Base-by-base conservation (phyloP, 257 asterid species). In the Petunia secreta region DNA sequence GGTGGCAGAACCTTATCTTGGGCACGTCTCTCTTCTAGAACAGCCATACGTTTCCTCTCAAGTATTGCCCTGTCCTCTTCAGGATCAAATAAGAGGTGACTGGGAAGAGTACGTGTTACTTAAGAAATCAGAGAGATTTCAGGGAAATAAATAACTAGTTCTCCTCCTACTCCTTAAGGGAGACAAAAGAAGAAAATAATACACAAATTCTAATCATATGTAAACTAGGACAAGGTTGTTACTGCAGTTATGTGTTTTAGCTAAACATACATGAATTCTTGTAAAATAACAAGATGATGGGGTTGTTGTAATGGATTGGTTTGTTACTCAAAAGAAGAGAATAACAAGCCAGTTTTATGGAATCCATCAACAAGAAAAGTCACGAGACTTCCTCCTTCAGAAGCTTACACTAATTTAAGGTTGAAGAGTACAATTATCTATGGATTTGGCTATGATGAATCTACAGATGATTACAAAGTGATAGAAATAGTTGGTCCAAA, bases 11-110 rank as follows among this genome's bases (percentile, higher is more conserved):
- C 85, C 85, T 91, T 79, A 85, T 95, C 99, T 84, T 92, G 99
- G 82, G 80, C 83, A 73, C 95, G 92, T 46, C 97, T 91, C 79
- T 92, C 97, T 89, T 92, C 97, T 83, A 85, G 16, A 40, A 95
- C 97, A 86, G 97, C 95, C 76, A 82, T 83, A 63, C 97, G 97
- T 80, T 83, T 95, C 85, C 84, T 88, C 85, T 92, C 99, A 94
- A 95, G 79, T 73, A 91, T 87, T 74, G 93, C 96, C 81, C 84
- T 91, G 89, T 95, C 99, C 83, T 88, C 98, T 79, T 92, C 98
- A 84, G 98, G 98, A 87, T 95, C 97, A 86, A 93, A n/a, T n/a
- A n/a, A n/a, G n/a, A n/a, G n/a, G n/a, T n/a, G n/a, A n/a, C n/a
- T n/a, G n/a, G n/a, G n/a, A n/a, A n/a, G n/a, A n/a, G n/a, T n/a